These are phyloP conservation scores for Galerina marginata DNA, from an alignment of 768 basidiomycete genomes.

Conservation along the genomic window DNA sequence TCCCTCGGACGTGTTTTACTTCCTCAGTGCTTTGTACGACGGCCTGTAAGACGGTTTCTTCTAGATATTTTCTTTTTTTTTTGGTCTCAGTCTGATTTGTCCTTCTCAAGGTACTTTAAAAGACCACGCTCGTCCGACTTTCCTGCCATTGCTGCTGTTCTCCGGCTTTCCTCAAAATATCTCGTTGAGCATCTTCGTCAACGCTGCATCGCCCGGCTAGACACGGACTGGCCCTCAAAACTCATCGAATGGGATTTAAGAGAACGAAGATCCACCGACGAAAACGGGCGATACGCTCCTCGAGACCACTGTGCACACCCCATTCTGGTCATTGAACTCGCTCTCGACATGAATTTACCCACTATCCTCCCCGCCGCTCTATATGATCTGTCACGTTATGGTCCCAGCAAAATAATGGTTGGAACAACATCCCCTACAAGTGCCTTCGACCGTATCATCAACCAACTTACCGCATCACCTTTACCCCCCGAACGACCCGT, in stretches of 20 bases:
- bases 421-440: constrained; percentile 48
- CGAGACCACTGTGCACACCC: constrained; percentile 68
- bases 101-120: constrained; percentile 57
- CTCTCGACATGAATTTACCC: constrained; percentile 63
- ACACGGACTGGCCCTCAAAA: constrained; percentile 69
- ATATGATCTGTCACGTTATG: constrained; percentile 78
- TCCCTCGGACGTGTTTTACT: constrained; percentile 69
- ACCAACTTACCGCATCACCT: constrained; percentile 20
- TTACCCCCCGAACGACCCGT: constrained; percentile 22
- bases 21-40: constrained; percentile 75
- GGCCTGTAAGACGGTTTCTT: constrained; percentile 59
- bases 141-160: constrained; percentile 61
- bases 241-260: constrained; percentile 73
- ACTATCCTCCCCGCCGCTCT: constrained; percentile 71
- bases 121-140: constrained; percentile 59
- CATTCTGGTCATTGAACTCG: constrained; percentile 71
- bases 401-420: constrained; percentile 66
- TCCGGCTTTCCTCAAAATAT: constrained; percentile 79
- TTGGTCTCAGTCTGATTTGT: neutral
- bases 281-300: constrained; percentile 59
- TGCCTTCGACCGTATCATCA: constrained; percentile 32
- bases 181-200: constrained; percentile 69
- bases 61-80: neutral
- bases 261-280: constrained; percentile 59
- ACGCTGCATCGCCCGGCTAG: constrained; percentile 64